phyloP scores from a whole-genome alignment of 163 green algal genomes.

The Smithsoniella earleae region DNA sequence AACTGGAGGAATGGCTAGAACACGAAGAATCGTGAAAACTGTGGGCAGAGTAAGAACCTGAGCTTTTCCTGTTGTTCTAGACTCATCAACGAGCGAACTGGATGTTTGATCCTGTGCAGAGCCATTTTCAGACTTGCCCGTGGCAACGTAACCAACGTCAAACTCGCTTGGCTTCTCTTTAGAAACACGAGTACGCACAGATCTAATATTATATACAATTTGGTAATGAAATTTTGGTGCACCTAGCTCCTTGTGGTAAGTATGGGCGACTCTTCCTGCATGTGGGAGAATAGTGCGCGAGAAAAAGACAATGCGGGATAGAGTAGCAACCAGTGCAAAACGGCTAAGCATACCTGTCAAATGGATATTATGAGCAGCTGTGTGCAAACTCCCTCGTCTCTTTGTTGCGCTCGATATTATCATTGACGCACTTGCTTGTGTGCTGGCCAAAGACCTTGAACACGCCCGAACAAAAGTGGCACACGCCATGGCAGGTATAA shows the following conservation, averaged over 20 bases:
- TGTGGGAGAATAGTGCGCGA: background rate
- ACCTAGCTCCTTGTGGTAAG: no score
- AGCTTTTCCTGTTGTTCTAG: background rate
- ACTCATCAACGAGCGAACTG: no score
- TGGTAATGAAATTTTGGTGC: no score
- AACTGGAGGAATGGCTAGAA: constrained; percentile 17
- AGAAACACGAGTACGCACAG: background rate
- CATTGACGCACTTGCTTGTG: background rate
- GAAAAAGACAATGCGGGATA: no score
- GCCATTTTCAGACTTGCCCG: no score
- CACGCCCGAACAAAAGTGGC: background rate
- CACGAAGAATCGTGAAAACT: background rate
- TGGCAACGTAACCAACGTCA: background rate
- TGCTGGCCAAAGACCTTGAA: background rate
- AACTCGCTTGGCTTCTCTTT: background rate
- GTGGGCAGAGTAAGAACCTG: constrained; percentile 10
- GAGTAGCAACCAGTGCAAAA: background rate
- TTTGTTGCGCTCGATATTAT: no score
- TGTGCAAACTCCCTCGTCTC: no score
- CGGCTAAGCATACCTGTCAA: background rate
- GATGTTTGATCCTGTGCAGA: no score
- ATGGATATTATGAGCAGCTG: no score
- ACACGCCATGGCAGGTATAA: no score
- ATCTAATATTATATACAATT: no score
- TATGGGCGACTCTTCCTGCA: background rate